Conservation (phyloP, 495 filamentous ascomycete species). For the Cudoniella acicularis region DNA sequence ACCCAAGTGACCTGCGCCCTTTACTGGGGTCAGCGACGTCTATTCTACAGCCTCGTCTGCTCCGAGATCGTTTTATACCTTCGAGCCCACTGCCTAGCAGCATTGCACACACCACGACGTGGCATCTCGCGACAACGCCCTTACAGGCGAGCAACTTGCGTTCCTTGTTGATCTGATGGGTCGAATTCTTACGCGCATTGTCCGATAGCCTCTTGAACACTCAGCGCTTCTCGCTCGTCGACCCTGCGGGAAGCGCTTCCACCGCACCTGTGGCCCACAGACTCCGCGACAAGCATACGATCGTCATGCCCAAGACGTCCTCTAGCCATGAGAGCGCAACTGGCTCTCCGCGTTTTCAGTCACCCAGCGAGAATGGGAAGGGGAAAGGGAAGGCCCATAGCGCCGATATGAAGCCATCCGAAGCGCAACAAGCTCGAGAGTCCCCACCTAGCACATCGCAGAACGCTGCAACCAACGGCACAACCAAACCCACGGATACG, state of each 20-base stretch:
- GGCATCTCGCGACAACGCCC: not conserved
- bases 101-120: not conserved
- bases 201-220: constrained; percentile 19
- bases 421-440: constrained; percentile 10
- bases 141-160: not conserved
- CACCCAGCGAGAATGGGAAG: constrained; percentile 10
- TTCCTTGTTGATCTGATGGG: constrained; percentile 21
- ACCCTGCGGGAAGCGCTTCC: constrained; percentile 27
- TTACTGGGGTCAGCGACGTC: not conserved
- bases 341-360: constrained; percentile 7
- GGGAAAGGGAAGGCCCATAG: not conserved
- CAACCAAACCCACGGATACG: constrained; percentile 22
- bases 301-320: constrained; percentile 22
- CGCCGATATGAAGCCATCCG: not conserved
- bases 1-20: not conserved
- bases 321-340: constrained; percentile 19
- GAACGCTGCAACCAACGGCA: not conserved
- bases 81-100: not conserved
- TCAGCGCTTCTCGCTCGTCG: constrained; percentile 27
- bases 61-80: not conserved
- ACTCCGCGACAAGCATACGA: not conserved
- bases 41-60: not conserved
- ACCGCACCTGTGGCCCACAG: not conserved
- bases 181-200: constrained; percentile 16
- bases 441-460: constrained; percentile 1